Conservation (phyloP, 305 asterid genomes). For the Solanum hybrid region DNA sequence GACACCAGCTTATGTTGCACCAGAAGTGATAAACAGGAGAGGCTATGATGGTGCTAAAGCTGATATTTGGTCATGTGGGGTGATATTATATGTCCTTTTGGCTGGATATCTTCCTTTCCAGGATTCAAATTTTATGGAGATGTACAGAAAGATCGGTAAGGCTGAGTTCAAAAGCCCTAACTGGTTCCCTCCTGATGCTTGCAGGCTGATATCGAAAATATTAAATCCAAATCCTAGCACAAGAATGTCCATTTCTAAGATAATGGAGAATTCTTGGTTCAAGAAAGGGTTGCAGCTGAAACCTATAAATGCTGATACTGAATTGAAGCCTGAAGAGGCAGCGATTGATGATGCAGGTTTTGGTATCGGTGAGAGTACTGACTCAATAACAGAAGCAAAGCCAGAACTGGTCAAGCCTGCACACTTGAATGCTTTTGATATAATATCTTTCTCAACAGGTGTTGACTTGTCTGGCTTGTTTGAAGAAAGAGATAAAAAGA, state of each 20-base stretch:
- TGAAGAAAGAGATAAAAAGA: constrained; percentile 33
- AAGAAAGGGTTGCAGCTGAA: constrained; percentile 30
- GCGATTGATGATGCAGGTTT: constrained; percentile 9
- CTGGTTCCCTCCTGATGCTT: constrained; percentile 48
- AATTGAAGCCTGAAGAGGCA: constrained; percentile 6
- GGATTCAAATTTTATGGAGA: constrained; percentile 59
- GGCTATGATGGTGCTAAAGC: constrained; percentile 71
- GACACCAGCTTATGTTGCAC: constrained; percentile 76
- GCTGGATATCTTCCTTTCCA: constrained; percentile 60
- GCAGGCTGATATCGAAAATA: constrained; percentile 43
- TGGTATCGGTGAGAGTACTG: neutral
- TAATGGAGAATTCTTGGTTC: constrained; percentile 57
- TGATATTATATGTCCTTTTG: constrained; percentile 52
- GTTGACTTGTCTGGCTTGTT: constrained; percentile 63
- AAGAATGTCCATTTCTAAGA: constrained; percentile 49
- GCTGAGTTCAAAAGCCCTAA: constrained; percentile 55
- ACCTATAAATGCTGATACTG: neutral
- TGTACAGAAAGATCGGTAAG: constrained; percentile 57
- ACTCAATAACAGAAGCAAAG: constrained; percentile 10
- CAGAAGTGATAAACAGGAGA: constrained; percentile 54
- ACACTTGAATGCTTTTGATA: constrained; percentile 61
- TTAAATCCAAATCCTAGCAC: constrained; percentile 62
- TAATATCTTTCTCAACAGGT: constrained; percentile 62
- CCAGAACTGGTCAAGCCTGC: constrained; percentile 25
- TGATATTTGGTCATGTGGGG: constrained; percentile 76